Evolutionary conservation across 768 basidiomycete genomes (phyloP).

Genomic region (Tephrocybe rancida): DNA sequence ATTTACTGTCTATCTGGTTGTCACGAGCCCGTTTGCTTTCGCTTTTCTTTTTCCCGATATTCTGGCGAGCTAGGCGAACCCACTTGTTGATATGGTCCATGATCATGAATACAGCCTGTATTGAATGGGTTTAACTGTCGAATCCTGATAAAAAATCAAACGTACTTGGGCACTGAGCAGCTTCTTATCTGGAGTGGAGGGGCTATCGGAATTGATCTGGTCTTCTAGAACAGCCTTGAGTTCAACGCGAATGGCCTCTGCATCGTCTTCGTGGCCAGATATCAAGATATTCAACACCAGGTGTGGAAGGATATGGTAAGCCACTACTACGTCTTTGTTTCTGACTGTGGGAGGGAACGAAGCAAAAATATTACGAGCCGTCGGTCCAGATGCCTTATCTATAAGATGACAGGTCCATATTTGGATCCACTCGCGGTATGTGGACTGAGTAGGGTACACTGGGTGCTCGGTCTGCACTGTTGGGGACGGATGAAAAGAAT

Average conservation of each 20-base stretch:
- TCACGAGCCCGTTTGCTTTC: slow-evolving; percentile 53
- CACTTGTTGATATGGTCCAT: slow-evolving; percentile 95
- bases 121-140: not conserved
- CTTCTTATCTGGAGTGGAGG: slow-evolving; percentile 74
- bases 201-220: slow-evolving; percentile 68
- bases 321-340: slow-evolving; percentile 93
- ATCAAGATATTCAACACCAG: slow-evolving; percentile 85
- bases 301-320: slow-evolving; percentile 89
- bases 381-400: slow-evolving; percentile 54
- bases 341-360: slow-evolving; percentile 78
- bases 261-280: slow-evolving; percentile 66
- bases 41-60: slow-evolving; percentile 48
- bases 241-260: slow-evolving; percentile 70
- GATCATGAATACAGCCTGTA: slow-evolving; percentile 87
- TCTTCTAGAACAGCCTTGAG: slow-evolving; percentile 83
- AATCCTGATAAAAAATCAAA: not conserved
- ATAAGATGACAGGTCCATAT: slow-evolving; percentile 86
- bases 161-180: slow-evolving; percentile 91
- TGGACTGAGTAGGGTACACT: slow-evolving; percentile 74
- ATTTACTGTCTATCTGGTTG: slow-evolving; percentile 34
- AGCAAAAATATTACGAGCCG: slow-evolving; percentile 71
- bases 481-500: slow-evolving; percentile 49
- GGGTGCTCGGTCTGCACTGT: slow-evolving; percentile 56
- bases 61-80: slow-evolving; percentile 76
- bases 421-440: slow-evolving; percentile 97